phyloP scores from a whole-genome alignment of 768 basidiomycete species.

The Solioccasus polychromus region DNA sequence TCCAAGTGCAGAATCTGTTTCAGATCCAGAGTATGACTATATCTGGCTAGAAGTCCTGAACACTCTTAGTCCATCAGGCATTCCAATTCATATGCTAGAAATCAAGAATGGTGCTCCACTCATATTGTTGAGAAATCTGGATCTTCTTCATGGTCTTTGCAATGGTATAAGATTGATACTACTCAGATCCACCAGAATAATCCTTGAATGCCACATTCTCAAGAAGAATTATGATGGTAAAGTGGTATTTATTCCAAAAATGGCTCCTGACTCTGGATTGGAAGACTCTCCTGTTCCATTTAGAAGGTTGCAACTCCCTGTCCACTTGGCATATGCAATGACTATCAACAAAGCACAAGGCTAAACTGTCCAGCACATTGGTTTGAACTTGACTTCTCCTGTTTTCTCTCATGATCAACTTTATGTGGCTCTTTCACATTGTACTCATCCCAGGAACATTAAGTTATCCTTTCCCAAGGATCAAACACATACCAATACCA shows the following conservation, averaged over 20 bases:
- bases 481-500: background rate
- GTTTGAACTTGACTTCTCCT: no score
- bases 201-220: conserved; percentile 26
- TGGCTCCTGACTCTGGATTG: conserved; percentile 18
- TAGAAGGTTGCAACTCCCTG: conserved; percentile 26
- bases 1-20: conserved; percentile 30
- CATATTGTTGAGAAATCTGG: conserved; percentile 45
- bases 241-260: conserved; percentile 29
- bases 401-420: no score
- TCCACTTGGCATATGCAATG: conserved; percentile 37
- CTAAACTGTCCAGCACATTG: no score
- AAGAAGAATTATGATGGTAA: conserved; percentile 7
- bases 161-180: conserved; percentile 33
- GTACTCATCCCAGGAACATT: no score
- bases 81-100: conserved; percentile 37
- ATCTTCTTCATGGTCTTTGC: conserved; percentile 33
- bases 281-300: conserved; percentile 24
- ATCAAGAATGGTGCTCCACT: conserved; percentile 36
- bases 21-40: conserved; percentile 21
- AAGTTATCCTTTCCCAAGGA: no score
- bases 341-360: conserved; percentile 23
- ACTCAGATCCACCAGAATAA: conserved; percentile 15
- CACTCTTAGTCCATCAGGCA: conserved; percentile 33
- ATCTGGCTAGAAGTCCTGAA: conserved; percentile 39
- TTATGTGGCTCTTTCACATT: no score